These are phyloP conservation scores for Solanum gandarillasii DNA, from an alignment of 257 asterid genomes.

Conservation along the genomic window DNA sequence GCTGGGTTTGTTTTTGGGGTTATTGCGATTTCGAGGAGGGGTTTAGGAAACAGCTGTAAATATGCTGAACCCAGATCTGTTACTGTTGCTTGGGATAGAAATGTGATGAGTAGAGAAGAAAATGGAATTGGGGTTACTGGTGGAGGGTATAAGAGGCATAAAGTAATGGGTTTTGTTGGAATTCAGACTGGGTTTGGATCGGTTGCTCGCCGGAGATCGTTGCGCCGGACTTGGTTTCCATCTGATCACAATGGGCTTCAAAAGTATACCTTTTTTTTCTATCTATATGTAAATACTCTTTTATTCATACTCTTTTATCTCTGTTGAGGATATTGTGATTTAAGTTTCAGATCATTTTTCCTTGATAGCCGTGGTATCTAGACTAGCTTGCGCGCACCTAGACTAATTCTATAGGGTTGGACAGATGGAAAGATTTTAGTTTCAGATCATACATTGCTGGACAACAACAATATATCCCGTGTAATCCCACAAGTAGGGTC, in stretches of 20 bases:
- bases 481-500: neutral
- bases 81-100: neutral
- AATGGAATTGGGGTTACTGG: conserved; percentile 13
- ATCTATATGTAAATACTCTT: neutral
- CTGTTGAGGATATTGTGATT: neutral
- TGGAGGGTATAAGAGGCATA: conserved; percentile 53
- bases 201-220: conserved; percentile 54
- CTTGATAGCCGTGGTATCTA: neutral
- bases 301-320: neutral
- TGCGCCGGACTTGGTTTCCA: conserved; percentile 94
- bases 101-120: conserved; percentile 18
- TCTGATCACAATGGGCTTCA: conserved; percentile 62
- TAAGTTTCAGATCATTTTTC: neutral
- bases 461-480: neutral
- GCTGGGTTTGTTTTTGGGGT: conserved; percentile 46
- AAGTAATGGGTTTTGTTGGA: conserved; percentile 92
- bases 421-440: neutral
- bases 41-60: conserved; percentile 11
- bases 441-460: neutral
- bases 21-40: conserved; percentile 28
- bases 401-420: neutral
- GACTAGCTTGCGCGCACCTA: neutral
- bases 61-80: neutral
- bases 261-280: conserved; percentile 30
- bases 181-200: conserved; percentile 90